Evolutionary conservation across 768 basidiomycete genomes (phyloP), one percentile per base, ranked within the genome.

Genomic region (Leccinum obscurum): DNA sequence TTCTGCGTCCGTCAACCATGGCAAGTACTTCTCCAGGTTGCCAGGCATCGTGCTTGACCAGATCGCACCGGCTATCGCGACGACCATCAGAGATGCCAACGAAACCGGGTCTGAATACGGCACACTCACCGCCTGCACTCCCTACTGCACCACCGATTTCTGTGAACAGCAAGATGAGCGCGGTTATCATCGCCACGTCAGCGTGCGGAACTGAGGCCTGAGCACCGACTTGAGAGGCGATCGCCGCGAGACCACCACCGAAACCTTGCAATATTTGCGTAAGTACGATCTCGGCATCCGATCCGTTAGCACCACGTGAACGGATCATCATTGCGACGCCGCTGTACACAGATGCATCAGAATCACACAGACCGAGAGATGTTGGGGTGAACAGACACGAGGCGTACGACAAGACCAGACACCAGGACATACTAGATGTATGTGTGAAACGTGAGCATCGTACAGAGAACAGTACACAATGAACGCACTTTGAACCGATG

Each of bases 221-320:
- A 3, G 87, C 83, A 32, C 80, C 83, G 39, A 87, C 85, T 67
- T 85, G 85, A 1, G 79, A 71, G 5, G 83, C 69, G 46, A 85
- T 75, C 8, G 82, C 81, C 3, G 88, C 87, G 58, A 91, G 79
- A 15, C 89, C 90, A 14, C 90, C 90, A 17, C 90, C 90, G 9
- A 86, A 75, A 52, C 89, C 90, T 73, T 90, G 89, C 15, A 92
- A 77, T 54, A 90, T 72, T 64, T 92, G 90, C 22, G 82, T 84
- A 73, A 82, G 78, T 4, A 90, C 85, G 30, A 90, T 77, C 62
- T 84, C 83, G 2, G 77, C 78, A 35, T 80, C 77, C 34, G 78
- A 82, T 0, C 78, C 83, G 37, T 83, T 75, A 3, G 86, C 83
- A 14, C 88, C 88, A 17, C 86, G 82, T 5, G 88, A 86, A 65